Conservation (phyloP, 108 stramenopile species). For the Cyclotella sp. region DNA sequence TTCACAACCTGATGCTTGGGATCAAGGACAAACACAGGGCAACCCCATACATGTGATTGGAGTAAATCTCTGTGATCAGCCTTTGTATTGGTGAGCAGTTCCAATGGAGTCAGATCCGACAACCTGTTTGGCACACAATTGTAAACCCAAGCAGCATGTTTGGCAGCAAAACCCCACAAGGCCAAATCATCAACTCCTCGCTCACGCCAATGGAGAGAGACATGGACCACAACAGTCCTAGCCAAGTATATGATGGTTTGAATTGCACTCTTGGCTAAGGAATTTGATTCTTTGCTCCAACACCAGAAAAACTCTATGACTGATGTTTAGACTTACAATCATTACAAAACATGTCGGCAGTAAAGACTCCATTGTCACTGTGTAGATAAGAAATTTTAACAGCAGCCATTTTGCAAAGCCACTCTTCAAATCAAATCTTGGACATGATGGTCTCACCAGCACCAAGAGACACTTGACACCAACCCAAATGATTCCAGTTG, state of each 20-base stretch:
- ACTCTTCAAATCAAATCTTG: constrained; percentile 50
- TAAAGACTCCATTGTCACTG: constrained; percentile 47
- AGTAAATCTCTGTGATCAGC: too few relatives aligned
- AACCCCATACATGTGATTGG: constrained; percentile 38
- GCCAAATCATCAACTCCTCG: constrained; percentile 2
- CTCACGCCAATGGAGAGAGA: constrained; percentile 40
- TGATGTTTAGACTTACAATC: background rate
- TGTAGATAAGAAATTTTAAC: constrained; percentile 32
- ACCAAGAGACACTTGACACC: constrained; percentile 30
- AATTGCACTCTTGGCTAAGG: background rate
- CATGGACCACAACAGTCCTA: constrained; percentile 49
- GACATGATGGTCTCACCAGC: constrained; percentile 46
- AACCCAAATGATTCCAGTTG: constrained; percentile 7
- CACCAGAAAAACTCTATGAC: constrained; percentile 26
- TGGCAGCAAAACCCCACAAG: constrained; percentile 63
- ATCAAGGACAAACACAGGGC: too few relatives aligned
- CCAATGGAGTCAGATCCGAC: constrained; percentile 15
- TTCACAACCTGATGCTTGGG: constrained; percentile 38
- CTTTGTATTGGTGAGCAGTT: constrained; percentile 9
- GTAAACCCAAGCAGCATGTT: too few relatives aligned
- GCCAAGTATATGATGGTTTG: constrained; percentile 18
- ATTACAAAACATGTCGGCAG: constrained; percentile 2
- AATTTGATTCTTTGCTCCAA: constrained; percentile 2
- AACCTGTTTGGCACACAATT: too few relatives aligned
- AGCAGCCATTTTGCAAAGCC: constrained; percentile 1